Evolutionary conservation across 371 early-diverging fungal genomes (phyloP).

Genomic region (Mucor piriformis): DNA sequence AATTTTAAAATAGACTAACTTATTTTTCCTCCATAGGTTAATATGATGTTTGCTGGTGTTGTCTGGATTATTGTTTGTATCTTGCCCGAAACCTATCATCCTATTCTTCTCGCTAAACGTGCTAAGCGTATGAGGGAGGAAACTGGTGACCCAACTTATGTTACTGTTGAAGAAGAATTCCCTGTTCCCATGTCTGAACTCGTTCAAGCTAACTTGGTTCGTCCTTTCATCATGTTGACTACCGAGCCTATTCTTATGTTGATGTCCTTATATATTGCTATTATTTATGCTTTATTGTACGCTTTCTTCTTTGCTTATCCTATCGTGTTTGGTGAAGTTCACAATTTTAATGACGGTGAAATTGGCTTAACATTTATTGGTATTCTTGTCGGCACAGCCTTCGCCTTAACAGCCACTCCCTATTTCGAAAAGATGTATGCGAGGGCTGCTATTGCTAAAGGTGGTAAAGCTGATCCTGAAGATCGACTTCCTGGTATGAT

Average conservation of each 20-base stretch:
- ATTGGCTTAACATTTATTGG: constrained; percentile 47
- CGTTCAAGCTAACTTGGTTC: constrained; percentile 36
- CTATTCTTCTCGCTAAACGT: constrained; percentile 35
- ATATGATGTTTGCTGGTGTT: constrained; percentile 44
- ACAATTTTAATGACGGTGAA: constrained; percentile 41
- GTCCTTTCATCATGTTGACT: constrained; percentile 42
- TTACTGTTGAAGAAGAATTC: constrained; percentile 43
- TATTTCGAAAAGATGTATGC: constrained; percentile 34
- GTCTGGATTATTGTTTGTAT: constrained; percentile 42
- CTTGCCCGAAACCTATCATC: constrained; percentile 51
- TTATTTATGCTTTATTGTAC: constrained; percentile 49
- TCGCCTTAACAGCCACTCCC: constrained; percentile 41
- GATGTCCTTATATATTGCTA: constrained; percentile 47
- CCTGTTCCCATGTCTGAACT: constrained; percentile 33
- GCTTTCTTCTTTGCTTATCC: constrained; percentile 52
- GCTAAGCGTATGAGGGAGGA: constrained; percentile 31
- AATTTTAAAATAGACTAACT: background rate
- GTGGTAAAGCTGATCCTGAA: constrained; percentile 37
- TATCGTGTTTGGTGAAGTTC: constrained; percentile 39
- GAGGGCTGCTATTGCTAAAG: constrained; percentile 4
- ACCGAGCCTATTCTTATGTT: constrained; percentile 45
- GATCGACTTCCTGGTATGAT: constrained; percentile 52
- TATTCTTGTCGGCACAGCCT: constrained; percentile 38
- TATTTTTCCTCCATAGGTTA: constrained; percentile 29
- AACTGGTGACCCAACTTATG: constrained; percentile 37